Percentiles rank a stretch among this genome's conserved stretches.
phyloP scores from a whole-genome alignment of 2,329 filamentous ascomycete species.

The Chaetothyriales sp. region DNA sequence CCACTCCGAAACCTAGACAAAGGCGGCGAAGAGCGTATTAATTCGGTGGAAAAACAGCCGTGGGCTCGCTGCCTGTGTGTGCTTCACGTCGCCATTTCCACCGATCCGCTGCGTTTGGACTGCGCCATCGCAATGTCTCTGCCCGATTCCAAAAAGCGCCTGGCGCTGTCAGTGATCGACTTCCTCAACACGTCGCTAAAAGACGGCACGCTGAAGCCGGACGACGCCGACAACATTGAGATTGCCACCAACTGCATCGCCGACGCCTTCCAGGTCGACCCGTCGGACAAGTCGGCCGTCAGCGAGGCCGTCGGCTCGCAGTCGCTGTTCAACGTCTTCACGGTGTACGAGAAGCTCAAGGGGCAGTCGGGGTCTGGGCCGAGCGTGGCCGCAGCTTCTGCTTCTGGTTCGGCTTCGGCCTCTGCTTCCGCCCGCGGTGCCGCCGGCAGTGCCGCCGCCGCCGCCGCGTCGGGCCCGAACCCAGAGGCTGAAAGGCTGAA shows the following conservation, averaged over 20 bases:
- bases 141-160: slow-evolving; percentile 58
- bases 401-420: slow-evolving; percentile 1
- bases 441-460: not conserved
- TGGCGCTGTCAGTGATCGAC: slow-evolving; percentile 93
- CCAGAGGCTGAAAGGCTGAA: slow-evolving; percentile 80
- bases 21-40: not conserved
- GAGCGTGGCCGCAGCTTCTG: not conserved
- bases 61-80: not conserved
- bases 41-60: not conserved
- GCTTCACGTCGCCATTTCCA: not conserved
- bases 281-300: slow-evolving; percentile 58
- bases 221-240: slow-evolving; percentile 88
- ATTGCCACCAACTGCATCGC: slow-evolving; percentile 88
- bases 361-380: slow-evolving; percentile 21
- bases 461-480: slow-evolving; percentile 22
- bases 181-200: slow-evolving; percentile 73
- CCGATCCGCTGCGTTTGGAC: not conserved
- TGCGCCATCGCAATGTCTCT: slow-evolving; percentile 4
- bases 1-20: not conserved
- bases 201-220: slow-evolving; percentile 75
- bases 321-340: slow-evolving; percentile 81
- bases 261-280: slow-evolving; percentile 89
- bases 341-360: slow-evolving; percentile 91
- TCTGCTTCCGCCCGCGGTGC: slow-evolving; percentile 1
- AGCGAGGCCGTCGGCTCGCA: slow-evolving; percentile 69